phyloP scores from a whole-genome alignment of 768 basidiomycete species.

The Hysterangium stoloniferum region DNA sequence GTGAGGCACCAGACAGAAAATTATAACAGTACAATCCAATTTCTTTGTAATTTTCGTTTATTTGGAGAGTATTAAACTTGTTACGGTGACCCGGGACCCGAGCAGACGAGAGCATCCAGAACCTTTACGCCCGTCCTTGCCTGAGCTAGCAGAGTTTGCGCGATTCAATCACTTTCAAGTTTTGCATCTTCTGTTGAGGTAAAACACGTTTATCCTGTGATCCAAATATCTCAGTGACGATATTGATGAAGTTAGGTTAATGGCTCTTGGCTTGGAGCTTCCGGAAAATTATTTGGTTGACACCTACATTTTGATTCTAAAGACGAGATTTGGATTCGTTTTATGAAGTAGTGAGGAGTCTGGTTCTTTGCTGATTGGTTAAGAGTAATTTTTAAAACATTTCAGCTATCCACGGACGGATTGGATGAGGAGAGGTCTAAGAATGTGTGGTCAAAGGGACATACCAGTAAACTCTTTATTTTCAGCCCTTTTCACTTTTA shows the following conservation, averaged over 20 bases:
- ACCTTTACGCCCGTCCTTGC: constrained; percentile 40
- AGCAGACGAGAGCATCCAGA: constrained; percentile 42
- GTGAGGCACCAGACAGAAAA: constrained; percentile 57
- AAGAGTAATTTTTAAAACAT: not conserved
- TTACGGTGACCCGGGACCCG: constrained; percentile 47
- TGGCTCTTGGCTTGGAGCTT: constrained; percentile 45
- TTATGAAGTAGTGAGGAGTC: constrained; percentile 41
- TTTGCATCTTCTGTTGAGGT: constrained; percentile 42
- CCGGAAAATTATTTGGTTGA: constrained; percentile 45
- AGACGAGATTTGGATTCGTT: constrained; percentile 33
- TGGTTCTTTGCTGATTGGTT: not conserved
- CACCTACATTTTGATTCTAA: constrained; percentile 35
- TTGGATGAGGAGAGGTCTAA: constrained; percentile 45
- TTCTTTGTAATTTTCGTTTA: not conserved
- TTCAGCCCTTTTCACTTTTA: too few relatives aligned
- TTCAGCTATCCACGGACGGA: constrained; percentile 40
- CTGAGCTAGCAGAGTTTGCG: constrained; percentile 44
- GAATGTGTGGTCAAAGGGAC: constrained; percentile 54
- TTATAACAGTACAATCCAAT: constrained; percentile 43
- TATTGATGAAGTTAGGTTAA: constrained; percentile 27
- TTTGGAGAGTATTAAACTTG: not conserved
- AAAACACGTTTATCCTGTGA: not conserved
- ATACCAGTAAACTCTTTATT: too few relatives aligned
- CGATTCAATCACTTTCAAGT: constrained; percentile 45
- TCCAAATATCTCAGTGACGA: not conserved